A percentile compares a stretch with the other conserved stretches of the same genome.
Conservation (phyloP, 768 basidiomycete genomes). For the Asterophora parasitica region DNA sequence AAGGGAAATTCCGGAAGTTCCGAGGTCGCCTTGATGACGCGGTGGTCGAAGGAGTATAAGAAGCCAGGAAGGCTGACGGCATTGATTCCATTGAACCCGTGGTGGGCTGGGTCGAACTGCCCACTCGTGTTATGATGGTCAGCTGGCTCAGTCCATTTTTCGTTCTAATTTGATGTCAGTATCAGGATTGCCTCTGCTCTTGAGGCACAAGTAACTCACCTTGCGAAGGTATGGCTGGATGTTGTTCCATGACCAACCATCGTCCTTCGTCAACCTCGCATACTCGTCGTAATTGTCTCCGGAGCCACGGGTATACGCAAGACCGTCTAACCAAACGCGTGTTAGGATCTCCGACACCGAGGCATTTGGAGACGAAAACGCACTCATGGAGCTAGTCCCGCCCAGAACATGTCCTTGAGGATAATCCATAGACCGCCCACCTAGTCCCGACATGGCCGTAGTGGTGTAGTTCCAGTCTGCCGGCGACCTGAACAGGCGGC, state of each 20-base stretch:
- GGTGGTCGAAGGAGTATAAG: constrained; percentile 20
- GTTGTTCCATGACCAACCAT: constrained; percentile 29
- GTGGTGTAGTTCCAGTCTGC: constrained; percentile 21
- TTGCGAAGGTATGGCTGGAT: constrained; percentile 24
- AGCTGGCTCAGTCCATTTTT: constrained; percentile 24
- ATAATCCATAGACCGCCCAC: constrained; percentile 12
- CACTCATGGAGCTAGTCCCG: constrained; percentile 17
- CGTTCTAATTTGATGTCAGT: constrained; percentile 13
- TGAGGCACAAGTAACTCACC: constrained; percentile 12
- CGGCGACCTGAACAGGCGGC: constrained; percentile 11
- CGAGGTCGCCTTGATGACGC: constrained; percentile 24
- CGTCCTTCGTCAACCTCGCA: constrained; percentile 23
- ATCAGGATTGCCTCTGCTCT: neutral
- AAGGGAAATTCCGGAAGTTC: constrained; percentile 23
- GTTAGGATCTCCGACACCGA: no score
- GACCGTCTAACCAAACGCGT: constrained; percentile 4
- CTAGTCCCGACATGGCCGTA: constrained; percentile 9
- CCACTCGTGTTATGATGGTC: constrained; percentile 28
- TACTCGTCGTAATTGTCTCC: constrained; percentile 26
- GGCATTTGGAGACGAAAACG: neutral
- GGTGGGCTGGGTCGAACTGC: constrained; percentile 25
- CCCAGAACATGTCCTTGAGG: constrained; percentile 18
- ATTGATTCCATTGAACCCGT: constrained; percentile 25
- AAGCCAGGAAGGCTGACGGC: constrained; percentile 27
- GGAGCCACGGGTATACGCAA: constrained; percentile 7